These are phyloP conservation scores for Graphilbum ipis-grandicollis DNA, from an alignment of 2,329 filamentous ascomycete genomes.

Conservation along the genomic window DNA sequence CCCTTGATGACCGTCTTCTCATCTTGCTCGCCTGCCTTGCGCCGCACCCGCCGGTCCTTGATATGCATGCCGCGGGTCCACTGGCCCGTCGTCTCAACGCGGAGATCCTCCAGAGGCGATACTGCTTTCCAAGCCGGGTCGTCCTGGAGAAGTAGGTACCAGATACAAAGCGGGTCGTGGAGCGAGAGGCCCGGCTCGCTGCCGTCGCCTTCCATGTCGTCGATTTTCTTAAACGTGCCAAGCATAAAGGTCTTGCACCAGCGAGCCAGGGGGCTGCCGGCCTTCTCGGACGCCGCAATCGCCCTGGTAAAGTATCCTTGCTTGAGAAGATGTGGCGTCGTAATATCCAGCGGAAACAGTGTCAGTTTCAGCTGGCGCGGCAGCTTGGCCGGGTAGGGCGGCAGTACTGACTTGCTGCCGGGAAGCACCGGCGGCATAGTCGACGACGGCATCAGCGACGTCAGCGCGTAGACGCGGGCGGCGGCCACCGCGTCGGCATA, in stretches of 20 bases:
- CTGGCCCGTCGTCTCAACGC: conserved; percentile 78
- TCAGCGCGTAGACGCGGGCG: conserved; percentile 61
- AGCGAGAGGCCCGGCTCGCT: conserved; percentile 44
- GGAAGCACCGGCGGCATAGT: conserved; percentile 67
- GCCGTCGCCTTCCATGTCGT: conserved; percentile 39
- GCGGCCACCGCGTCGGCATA: conserved; percentile 73
- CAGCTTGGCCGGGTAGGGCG: conserved; percentile 45
- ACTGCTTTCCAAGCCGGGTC: conserved; percentile 40
- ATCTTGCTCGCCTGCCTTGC: conserved; percentile 27
- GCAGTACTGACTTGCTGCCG: conserved; percentile 29
- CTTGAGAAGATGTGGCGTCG: conserved; percentile 49
- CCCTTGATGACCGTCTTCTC: conserved; percentile 11
- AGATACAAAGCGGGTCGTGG: conserved; percentile 64
- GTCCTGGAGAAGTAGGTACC: conserved; percentile 53
- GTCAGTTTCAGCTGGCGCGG: conserved; percentile 47
- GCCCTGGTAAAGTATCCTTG: conserved; percentile 39
- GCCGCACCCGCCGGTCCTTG: conserved; percentile 51
- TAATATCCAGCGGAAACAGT: conserved; percentile 64
- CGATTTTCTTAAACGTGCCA: conserved; percentile 54
- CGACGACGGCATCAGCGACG: conserved; percentile 52
- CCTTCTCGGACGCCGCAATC: conserved; percentile 35
- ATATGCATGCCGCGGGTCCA: conserved; percentile 92
- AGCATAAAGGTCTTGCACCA: conserved; percentile 58
- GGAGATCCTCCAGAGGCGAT: conserved; percentile 56
- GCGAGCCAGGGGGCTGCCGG: conserved; percentile 53